A percentile compares a stretch with the other conserved stretches of the same genome.
Evolutionary conservation across 208 protist species (phyloP).

Genomic region (Trypanosoma avium): DNA sequence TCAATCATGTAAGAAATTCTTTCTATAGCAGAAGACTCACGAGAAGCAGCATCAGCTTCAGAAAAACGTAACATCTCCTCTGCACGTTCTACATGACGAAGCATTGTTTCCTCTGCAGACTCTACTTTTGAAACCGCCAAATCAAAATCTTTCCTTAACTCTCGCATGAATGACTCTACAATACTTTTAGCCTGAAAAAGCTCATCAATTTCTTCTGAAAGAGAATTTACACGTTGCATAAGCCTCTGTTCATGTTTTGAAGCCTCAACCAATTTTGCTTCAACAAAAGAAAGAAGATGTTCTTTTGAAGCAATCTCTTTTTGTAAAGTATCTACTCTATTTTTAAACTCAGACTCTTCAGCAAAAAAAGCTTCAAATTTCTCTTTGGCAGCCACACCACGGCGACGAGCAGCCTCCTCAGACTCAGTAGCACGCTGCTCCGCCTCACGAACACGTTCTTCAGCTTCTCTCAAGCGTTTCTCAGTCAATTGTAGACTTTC

Average conservation of each 20-base stretch:
- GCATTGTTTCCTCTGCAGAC: conserved; percentile 31
- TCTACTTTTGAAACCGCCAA: conserved; percentile 20
- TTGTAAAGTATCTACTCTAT: not conserved
- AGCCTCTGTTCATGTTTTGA: not conserved
- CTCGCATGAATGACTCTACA: conserved; percentile 10
- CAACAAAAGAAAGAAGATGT: not conserved
- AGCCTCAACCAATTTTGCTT: not conserved
- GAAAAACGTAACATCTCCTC: conserved; percentile 23
- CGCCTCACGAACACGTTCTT: conserved; percentile 1
- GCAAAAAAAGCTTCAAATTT: not conserved
- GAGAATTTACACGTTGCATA: not conserved
- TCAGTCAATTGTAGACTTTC: not conserved
- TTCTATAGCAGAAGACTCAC: conserved; percentile 10
- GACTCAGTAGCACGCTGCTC: not conserved
- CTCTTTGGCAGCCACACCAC: not conserved
- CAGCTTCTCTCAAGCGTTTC: not conserved
- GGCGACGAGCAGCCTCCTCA: not conserved
- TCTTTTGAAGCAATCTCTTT: not conserved
- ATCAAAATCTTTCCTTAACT: conserved; percentile 22
- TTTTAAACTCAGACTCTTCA: not conserved
- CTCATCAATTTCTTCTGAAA: not conserved
- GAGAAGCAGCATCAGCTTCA: conserved; percentile 29
- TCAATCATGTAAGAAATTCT: conserved; percentile 5
- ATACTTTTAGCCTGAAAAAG: conserved; percentile 7
- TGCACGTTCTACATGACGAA: conserved; percentile 4